Conservation (phyloP, 208 protist genomes). For the Trypanosoma cruzi region DNA sequence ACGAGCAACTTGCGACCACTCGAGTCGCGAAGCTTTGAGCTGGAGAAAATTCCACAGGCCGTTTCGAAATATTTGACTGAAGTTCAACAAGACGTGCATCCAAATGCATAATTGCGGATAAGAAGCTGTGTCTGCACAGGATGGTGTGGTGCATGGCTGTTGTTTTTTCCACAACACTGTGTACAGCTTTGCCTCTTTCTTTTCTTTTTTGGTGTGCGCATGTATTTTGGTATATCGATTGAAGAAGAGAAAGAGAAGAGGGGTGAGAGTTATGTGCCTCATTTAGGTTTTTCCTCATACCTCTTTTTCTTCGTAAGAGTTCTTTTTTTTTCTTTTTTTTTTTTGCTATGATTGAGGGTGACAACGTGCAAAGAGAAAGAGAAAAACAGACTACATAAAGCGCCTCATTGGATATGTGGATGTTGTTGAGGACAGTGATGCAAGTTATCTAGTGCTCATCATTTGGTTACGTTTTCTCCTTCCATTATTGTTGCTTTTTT, state of each 20-base stretch:
- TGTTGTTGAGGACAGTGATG: background rate
- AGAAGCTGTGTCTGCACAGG: background rate
- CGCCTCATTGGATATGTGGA: background rate
- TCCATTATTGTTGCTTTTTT: background rate
- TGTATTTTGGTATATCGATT: background rate
- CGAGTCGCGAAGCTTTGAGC: background rate
- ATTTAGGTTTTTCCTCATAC: background rate
- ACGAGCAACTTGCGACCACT: background rate
- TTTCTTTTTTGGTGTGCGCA: background rate
- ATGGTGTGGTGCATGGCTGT: background rate
- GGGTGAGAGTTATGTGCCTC: background rate
- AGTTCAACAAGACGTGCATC: background rate
- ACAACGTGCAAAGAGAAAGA: background rate
- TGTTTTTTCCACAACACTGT: background rate
- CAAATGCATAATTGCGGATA: background rate
- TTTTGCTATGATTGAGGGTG: background rate
- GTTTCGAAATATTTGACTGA: conserved; percentile 6
- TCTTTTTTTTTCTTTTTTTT: conserved; percentile 1
- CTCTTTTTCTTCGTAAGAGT: background rate
- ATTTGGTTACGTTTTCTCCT: background rate
- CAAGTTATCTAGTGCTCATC: background rate
- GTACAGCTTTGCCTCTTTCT: background rate
- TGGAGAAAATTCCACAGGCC: background rate
- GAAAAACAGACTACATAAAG: background rate
- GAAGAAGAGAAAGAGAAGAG: no score